Evolutionary conservation across 2,329 filamentous ascomycete species (phyloP).

Genomic region (Aspergillus calidoustus): DNA sequence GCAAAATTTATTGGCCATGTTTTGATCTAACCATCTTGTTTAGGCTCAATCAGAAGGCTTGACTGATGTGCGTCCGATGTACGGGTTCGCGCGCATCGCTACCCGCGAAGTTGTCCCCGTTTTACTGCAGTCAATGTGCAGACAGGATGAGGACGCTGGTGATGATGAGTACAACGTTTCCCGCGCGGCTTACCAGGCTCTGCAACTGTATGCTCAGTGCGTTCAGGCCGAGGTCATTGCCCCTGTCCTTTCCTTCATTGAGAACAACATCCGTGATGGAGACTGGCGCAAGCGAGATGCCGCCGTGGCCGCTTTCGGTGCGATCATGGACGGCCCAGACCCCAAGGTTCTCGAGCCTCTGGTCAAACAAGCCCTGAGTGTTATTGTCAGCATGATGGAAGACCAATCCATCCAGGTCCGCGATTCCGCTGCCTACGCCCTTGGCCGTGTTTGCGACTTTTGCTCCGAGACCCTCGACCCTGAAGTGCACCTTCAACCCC

Average conservation of each 20-base stretch:
- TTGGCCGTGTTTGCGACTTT: constrained; percentile 93
- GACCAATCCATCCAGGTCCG: constrained; percentile 87
- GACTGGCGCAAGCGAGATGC: constrained; percentile 97
- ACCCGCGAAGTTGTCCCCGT: constrained; percentile 94
- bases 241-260: constrained; percentile 87
- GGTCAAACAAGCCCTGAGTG: constrained; percentile 91
- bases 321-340: constrained; percentile 98
- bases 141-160: constrained; percentile 95
- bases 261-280: constrained; percentile 83
- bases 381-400: constrained; percentile 91
- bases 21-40: constrained; percentile 31
- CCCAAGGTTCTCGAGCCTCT: constrained; percentile 90
- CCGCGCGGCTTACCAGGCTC: constrained; percentile 91
- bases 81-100: constrained; percentile 93
- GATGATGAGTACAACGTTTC: constrained; percentile 98
- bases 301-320: constrained; percentile 94
- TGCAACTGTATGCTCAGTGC: constrained; percentile 93
- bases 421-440: constrained; percentile 93
- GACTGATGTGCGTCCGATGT: constrained; percentile 86
- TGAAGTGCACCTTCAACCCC: constrained; percentile 75
- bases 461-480: constrained; percentile 92
- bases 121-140: constrained; percentile 83
- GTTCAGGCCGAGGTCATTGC: constrained; percentile 83
- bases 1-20: constrained; percentile 7
- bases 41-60: constrained; percentile 70